phyloP scores from a whole-genome alignment of 164 flowering plant species.

The Magnolia kwangsiensis region DNA sequence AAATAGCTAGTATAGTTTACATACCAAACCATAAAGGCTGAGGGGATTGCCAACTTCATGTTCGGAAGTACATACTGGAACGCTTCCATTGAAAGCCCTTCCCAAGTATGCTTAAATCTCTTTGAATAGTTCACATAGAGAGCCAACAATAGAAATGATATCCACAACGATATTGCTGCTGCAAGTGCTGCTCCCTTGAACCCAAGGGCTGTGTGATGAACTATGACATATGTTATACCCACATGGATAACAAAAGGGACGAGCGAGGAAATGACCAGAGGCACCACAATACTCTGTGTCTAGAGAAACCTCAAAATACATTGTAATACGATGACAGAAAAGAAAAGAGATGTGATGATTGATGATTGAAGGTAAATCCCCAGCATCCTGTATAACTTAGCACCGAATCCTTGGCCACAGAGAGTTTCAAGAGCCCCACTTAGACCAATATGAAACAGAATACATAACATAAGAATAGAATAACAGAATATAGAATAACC shows the following conservation, averaged over 20 bases:
- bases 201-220: conserved; percentile 48
- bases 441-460: conserved; percentile 48
- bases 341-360: conserved; percentile 50
- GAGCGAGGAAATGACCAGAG: conserved; percentile 55
- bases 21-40: conserved; percentile 96
- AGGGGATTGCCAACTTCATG: conserved; percentile 76
- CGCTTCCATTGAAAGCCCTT: conserved; percentile 60
- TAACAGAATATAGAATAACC: neutral
- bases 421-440: conserved; percentile 93
- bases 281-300: conserved; percentile 62
- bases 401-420: conserved; percentile 90
- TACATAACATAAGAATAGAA: neutral
- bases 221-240: conserved; percentile 54
- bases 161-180: conserved; percentile 68
- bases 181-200: conserved; percentile 70
- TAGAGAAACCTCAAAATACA: conserved; percentile 79
- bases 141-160: conserved; percentile 51
- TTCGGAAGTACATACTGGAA: conserved; percentile 34
- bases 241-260: conserved; percentile 49
- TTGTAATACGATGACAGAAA: conserved; percentile 51
- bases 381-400: conserved; percentile 52
- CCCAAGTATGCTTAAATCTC: conserved; percentile 62
- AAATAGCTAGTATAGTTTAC: conserved; percentile 13
- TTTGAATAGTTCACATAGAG: conserved; percentile 43
- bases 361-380: conserved; percentile 84